phyloP scores from a whole-genome alignment of 139 green algal species.

The Volvox reticuliferus region DNA sequence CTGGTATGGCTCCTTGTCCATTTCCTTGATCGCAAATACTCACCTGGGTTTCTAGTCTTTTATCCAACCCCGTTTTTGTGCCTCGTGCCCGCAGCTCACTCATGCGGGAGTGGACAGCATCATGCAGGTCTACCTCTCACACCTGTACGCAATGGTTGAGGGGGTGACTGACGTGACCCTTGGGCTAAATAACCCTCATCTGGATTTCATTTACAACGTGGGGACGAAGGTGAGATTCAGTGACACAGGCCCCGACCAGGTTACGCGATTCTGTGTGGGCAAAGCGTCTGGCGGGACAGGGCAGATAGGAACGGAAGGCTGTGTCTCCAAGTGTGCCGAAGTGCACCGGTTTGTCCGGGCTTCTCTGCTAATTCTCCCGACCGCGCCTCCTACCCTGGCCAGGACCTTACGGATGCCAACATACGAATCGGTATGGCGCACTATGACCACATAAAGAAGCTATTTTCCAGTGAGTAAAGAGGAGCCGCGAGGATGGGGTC shows the following conservation, averaged over 20 bases:
- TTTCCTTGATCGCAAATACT: too few species aligned
- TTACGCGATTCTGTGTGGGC: too few species aligned
- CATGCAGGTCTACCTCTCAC: constrained; percentile 10
- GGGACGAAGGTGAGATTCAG: not conserved
- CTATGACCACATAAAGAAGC: not conserved
- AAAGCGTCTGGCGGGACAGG: too few species aligned
- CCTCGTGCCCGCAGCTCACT: not conserved
- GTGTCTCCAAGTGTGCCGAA: too few species aligned
- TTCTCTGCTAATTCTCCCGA: not conserved
- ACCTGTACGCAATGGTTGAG: not conserved
- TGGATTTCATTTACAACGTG: constrained; percentile 38
- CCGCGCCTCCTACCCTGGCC: not conserved
- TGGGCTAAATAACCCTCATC: not conserved
- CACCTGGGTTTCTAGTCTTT: too few species aligned
- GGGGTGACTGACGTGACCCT: not conserved
- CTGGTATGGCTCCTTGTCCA: too few species aligned
- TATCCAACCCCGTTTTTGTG: too few species aligned
- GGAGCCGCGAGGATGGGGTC: not conserved
- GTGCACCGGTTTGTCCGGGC: too few species aligned
- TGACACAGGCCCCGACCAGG: too few species aligned
- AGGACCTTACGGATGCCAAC: constrained; percentile 37
- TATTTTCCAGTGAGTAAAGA: not conserved
- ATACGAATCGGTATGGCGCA: not conserved
- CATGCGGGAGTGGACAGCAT: constrained; percentile 20
- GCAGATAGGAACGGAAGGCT: too few species aligned